Evolutionary conservation across 495 filamentous ascomycete genomes (phyloP).

Genomic region (Parathielavia appendiculata): DNA sequence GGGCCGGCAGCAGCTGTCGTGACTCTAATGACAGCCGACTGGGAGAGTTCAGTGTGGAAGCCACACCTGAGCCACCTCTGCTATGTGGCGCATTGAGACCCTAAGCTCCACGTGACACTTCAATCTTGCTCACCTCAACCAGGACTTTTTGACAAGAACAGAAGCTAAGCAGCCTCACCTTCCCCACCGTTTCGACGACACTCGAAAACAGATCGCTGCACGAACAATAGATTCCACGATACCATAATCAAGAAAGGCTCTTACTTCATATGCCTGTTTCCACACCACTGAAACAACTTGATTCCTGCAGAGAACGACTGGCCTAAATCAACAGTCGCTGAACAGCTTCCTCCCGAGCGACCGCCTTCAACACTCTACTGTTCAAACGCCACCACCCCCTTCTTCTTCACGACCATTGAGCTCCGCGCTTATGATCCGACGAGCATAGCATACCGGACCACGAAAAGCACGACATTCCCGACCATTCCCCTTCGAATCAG

Average conservation of each 20-base stretch:
- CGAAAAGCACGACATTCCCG: not conserved
- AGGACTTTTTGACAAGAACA: constrained; percentile 5
- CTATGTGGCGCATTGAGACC: not conserved
- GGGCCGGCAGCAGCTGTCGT: no score
- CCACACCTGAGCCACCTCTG: not conserved
- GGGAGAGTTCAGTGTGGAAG: no score
- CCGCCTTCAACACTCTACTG: not conserved
- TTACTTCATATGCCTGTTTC: not conserved
- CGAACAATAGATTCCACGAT: not conserved
- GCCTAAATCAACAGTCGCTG: not conserved
- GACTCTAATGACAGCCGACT: no score
- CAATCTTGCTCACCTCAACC: constrained; percentile 2
- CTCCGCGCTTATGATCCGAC: not conserved
- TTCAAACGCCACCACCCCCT: not conserved
- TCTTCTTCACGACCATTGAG: no score
- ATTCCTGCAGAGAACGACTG: not conserved
- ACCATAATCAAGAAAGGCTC: not conserved
- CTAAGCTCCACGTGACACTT: constrained; percentile 8
- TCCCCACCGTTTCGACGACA: constrained; percentile 14
- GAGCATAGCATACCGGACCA: not conserved
- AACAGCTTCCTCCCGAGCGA: not conserved
- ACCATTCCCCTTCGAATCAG: not conserved
- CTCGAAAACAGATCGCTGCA: not conserved
- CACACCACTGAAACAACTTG: not conserved
- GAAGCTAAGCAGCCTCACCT: not conserved